phyloP scores from a whole-genome alignment of 495 filamentous ascomycete species.

The Penicillium roqueforti region DNA sequence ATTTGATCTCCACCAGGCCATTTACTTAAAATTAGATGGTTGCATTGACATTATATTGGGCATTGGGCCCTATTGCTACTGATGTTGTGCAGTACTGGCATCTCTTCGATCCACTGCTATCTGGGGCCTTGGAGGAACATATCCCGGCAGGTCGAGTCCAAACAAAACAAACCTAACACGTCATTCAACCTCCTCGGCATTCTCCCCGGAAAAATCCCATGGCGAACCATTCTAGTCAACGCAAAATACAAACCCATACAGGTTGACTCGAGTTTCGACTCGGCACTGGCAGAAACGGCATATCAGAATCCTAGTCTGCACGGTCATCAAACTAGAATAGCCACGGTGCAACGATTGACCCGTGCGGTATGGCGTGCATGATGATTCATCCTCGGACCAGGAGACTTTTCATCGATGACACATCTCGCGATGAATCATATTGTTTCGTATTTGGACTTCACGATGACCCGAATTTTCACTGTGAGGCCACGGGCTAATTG shows the following conservation, averaged over 20 bases:
- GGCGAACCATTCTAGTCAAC: too few relatives aligned
- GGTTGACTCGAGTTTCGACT: not conserved
- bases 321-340: not conserved
- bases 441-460: slow-evolving; percentile 10
- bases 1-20: not conserved
- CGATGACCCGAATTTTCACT: not conserved
- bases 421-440: slow-evolving; percentile 26
- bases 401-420: slow-evolving; percentile 1
- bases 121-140: not conserved
- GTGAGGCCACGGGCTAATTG: not conserved
- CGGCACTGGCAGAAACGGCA: not conserved
- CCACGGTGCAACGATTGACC: slow-evolving; percentile 14
- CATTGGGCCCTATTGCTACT: not conserved
- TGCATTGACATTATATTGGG: not conserved
- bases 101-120: not conserved
- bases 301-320: not conserved
- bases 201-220: not conserved
- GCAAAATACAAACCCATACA: too few relatives aligned
- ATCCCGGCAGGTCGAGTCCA: not conserved
- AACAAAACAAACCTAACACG: slow-evolving; percentile 2
- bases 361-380: slow-evolving; percentile 9
- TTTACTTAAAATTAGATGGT: not conserved
- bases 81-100: too few relatives aligned
- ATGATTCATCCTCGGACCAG: slow-evolving; percentile 23
- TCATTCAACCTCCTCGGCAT: not conserved